Evolutionary conservation across 2,329 filamentous ascomycete genomes (phyloP).

Genomic region (Eurotiales sp.): DNA sequence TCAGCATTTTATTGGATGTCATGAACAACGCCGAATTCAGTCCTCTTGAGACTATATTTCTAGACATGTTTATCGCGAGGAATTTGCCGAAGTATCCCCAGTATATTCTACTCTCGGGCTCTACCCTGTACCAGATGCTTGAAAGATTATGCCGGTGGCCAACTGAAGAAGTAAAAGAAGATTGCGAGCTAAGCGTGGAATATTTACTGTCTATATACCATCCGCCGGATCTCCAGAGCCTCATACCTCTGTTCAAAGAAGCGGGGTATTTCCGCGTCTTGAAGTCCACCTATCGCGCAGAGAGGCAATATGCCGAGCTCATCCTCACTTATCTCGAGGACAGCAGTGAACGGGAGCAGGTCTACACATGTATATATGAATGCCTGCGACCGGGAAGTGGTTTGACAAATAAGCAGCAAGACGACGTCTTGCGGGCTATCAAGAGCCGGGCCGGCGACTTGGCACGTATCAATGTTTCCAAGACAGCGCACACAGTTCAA

Average conservation of each 20-base stretch:
- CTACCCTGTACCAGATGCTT: constrained; percentile 75
- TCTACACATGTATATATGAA: constrained; percentile 76
- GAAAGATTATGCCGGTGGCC: constrained; percentile 81
- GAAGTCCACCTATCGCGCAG: constrained; percentile 78
- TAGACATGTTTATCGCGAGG: constrained; percentile 97
- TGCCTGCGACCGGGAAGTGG: constrained; percentile 64
- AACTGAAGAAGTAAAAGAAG: constrained; percentile 73
- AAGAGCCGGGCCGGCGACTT: constrained; percentile 63
- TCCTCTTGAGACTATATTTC: constrained; percentile 79
- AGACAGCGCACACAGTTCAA: constrained; percentile 63
- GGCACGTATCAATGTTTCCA: constrained; percentile 61
- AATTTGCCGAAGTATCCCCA: constrained; percentile 96
- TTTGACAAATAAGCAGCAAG: constrained; percentile 65
- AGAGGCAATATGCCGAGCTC: constrained; percentile 75
- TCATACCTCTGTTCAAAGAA: constrained; percentile 73
- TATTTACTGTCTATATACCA: constrained; percentile 93
- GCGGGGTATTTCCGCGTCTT: constrained; percentile 88
- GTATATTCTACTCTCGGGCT: constrained; percentile 86
- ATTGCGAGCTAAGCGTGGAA: constrained; percentile 94
- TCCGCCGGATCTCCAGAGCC: constrained; percentile 70
- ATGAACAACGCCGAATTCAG: constrained; percentile 73
- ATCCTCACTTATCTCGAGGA: constrained; percentile 84
- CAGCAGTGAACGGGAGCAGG: constrained; percentile 64
- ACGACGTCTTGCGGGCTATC: constrained; percentile 67
- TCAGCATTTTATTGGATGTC: constrained; percentile 85